Conservation (phyloP, 495 filamentous ascomycete species). For the Darksidea phi region DNA sequence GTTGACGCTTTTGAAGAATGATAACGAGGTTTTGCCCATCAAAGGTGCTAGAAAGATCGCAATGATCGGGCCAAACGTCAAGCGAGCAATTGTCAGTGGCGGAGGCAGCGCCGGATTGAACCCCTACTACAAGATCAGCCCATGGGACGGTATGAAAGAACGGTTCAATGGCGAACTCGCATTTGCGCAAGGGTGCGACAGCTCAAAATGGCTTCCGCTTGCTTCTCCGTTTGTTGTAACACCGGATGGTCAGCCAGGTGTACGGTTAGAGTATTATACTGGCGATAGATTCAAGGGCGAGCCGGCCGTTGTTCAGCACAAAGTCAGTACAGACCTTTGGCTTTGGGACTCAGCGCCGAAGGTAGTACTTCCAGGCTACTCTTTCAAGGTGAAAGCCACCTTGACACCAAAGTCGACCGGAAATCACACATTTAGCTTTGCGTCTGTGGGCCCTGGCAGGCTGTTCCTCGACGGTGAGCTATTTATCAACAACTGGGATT, state of each 20-base stretch:
- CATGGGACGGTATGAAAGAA: constrained; percentile 63
- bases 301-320: constrained; percentile 53
- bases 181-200: constrained; percentile 60
- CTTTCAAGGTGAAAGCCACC: constrained; percentile 57
- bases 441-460: constrained; percentile 36
- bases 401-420: constrained; percentile 46
- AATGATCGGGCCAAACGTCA: constrained; percentile 79
- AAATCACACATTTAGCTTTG: constrained; percentile 37
- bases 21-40: constrained; percentile 36
- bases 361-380: constrained; percentile 60
- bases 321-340: constrained; percentile 63
- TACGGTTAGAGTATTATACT: constrained; percentile 62
- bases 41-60: constrained; percentile 55
- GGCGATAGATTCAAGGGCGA: constrained; percentile 61
- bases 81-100: constrained; percentile 72
- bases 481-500: constrained; percentile 72
- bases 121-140: constrained; percentile 74
- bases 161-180: constrained; percentile 48
- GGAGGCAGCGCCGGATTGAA: constrained; percentile 78
- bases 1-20: constrained; percentile 44
- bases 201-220: constrained; percentile 64
- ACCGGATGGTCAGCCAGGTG: constrained; percentile 56
- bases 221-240: constrained; percentile 59
- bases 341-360: constrained; percentile 68
- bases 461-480: constrained; percentile 43